Conservation (phyloP, 2,329 filamentous ascomycete genomes). For the Leptographium galeiforme region DNA sequence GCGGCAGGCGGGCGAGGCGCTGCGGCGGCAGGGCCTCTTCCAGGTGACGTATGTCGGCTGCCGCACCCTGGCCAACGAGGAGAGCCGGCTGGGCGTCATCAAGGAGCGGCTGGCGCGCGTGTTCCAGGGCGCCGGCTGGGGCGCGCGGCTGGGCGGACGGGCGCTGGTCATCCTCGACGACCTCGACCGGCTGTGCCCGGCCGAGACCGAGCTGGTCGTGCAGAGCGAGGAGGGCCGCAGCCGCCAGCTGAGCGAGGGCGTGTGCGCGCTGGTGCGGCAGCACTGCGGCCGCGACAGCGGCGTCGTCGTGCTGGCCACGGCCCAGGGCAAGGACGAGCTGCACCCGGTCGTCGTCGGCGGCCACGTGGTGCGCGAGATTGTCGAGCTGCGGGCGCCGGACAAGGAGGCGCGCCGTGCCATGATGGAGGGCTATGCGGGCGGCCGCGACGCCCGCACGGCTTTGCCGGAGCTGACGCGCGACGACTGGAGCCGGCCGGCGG, state of each 20-base stretch:
- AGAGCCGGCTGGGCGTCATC: conserved; percentile 77
- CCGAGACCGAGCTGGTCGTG: conserved; percentile 87
- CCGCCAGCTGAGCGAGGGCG: conserved; percentile 78
- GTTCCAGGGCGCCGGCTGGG: conserved; percentile 87
- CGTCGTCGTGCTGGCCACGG: conserved; percentile 79
- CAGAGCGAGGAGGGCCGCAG: conserved; percentile 89
- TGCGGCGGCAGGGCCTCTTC: conserved; percentile 62
- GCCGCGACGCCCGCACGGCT: no score
- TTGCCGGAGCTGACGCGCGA: no score
- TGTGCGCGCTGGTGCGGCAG: conserved; percentile 70
- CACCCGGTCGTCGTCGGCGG: conserved; percentile 85
- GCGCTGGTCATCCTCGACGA: conserved; percentile 84
- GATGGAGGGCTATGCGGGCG: conserved; percentile 58
- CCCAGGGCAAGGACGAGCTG: conserved; percentile 82
- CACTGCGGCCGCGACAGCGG: conserved; percentile 69
- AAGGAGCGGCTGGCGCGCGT: conserved; percentile 75
- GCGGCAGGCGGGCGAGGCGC: conserved; percentile 57
- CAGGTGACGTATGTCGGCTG: conserved; percentile 80
- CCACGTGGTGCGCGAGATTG: conserved; percentile 83
- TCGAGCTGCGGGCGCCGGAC: conserved; percentile 78
- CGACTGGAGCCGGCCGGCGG: no score
- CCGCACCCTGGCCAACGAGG: conserved; percentile 75
- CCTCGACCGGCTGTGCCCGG: conserved; percentile 81
- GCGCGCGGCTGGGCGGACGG: conserved; percentile 70
- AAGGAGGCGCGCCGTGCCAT: conserved; percentile 80